Conservation (phyloP, 1,284 basidiomycete genomes). For the Sanghuangporus sanghuang region DNA sequence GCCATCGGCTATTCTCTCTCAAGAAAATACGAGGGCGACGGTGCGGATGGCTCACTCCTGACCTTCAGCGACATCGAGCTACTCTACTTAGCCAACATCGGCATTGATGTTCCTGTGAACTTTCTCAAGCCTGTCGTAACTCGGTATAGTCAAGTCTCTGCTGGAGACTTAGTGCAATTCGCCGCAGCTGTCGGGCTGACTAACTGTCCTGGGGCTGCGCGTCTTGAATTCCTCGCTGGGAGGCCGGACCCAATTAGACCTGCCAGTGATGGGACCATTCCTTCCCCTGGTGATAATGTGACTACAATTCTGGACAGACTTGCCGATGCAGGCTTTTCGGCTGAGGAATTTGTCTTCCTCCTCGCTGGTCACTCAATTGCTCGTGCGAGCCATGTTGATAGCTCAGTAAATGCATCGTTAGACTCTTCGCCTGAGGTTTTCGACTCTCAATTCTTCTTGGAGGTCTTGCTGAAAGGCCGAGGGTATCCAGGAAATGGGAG, state of each 20-base stretch:
- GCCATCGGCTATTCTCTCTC: constrained; percentile 18
- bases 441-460: constrained; percentile 19
- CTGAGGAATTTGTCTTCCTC: constrained; percentile 17
- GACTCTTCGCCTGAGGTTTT: constrained; percentile 20
- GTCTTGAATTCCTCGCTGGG: constrained; percentile 19
- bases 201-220: constrained; percentile 20
- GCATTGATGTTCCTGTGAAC: constrained; percentile 14
- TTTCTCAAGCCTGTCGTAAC: constrained; percentile 12
- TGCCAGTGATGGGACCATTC: constrained; percentile 15
- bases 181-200: constrained; percentile 20
- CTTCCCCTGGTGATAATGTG: constrained; percentile 14
- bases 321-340: constrained; percentile 18
- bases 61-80: constrained; percentile 17
- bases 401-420: constrained; percentile 11
- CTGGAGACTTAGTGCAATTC: constrained; percentile 22
- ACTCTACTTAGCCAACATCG: constrained; percentile 13
- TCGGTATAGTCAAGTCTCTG: constrained; percentile 12
- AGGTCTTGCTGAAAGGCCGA: constrained; percentile 18
- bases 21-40: constrained; percentile 11
- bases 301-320: constrained; percentile 16
- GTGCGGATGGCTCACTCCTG: constrained; percentile 21
- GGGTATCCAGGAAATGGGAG: constrained; percentile 13
- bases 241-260: constrained; percentile 19
- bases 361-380: constrained; percentile 20
- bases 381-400: constrained; percentile 13